Evolutionary conservation across 768 basidiomycete genomes (phyloP).

Genomic region (Lyophyllum atratum): DNA sequence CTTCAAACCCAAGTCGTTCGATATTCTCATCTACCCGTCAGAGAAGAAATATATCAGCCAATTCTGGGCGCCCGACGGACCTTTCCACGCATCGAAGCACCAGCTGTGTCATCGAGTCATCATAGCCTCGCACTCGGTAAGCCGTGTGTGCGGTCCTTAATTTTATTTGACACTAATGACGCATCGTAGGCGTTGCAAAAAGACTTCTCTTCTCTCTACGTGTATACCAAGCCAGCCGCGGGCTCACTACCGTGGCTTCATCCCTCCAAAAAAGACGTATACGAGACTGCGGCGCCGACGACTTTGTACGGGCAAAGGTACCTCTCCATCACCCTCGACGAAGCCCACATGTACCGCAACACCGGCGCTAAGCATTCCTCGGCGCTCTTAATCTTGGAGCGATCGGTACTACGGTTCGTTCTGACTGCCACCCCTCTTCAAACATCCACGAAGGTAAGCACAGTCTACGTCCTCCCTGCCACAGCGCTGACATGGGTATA

Average conservation of each 20-base stretch:
- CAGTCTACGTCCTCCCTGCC: too few species aligned
- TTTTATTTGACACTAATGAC: too few species aligned
- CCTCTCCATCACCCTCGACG: constrained; percentile 19
- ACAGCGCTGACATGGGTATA: constrained; percentile 6
- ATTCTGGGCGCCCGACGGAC: constrained; percentile 9
- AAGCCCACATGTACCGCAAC: constrained; percentile 25
- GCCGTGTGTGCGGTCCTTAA: background rate
- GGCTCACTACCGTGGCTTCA: too few species aligned
- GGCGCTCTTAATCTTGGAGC: constrained; percentile 12
- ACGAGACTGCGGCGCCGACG: background rate
- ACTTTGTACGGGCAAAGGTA: constrained; percentile 20
- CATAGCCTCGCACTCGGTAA: constrained; percentile 10
- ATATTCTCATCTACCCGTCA: constrained; percentile 7
- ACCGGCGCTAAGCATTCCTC: constrained; percentile 14
- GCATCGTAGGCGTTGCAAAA: too few species aligned
- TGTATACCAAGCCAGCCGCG: too few species aligned
- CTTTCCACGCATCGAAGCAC: constrained; percentile 4
- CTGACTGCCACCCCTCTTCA: constrained; percentile 32
- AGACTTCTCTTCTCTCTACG: too few species aligned
- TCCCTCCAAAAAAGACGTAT: too few species aligned
- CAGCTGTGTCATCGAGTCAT: constrained; percentile 4
- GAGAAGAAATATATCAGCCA: background rate
- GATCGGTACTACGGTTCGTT: constrained; percentile 10
- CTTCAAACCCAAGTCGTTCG: constrained; percentile 4
- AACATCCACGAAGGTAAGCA: constrained; percentile 21